Percentiles rank a stretch among this genome's conserved stretches.
phyloP scores from a whole-genome alignment of 805 yeast species.

The Sugiyamaella valdiviana region DNA sequence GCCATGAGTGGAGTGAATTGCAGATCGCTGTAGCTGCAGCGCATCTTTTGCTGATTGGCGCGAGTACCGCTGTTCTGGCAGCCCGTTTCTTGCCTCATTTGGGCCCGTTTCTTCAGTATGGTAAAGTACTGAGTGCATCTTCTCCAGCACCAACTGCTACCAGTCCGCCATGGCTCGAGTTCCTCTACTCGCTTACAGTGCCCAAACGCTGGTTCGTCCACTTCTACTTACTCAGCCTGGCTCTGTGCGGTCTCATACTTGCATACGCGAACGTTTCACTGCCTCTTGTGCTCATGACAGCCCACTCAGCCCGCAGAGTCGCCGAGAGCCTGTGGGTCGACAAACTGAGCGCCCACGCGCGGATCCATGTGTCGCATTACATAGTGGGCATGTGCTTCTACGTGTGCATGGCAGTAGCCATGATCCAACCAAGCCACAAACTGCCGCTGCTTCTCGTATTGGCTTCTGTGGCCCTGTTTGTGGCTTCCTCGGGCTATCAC shows the following conservation, averaged over 20 bases:
- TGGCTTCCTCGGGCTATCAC: conserved; percentile 42
- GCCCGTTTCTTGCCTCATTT: conserved; percentile 10
- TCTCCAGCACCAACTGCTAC: background rate
- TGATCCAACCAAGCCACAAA: background rate
- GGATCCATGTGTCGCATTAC: conserved; percentile 55
- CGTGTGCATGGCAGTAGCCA: conserved; percentile 14
- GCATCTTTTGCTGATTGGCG: conserved; percentile 1
- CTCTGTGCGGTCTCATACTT: conserved; percentile 1
- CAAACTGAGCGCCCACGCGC: conserved; percentile 35
- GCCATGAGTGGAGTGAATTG: no score
- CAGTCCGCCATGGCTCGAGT: background rate
- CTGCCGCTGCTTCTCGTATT: background rate
- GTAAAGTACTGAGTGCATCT: conserved; percentile 23
- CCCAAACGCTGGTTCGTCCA: conserved; percentile 32
- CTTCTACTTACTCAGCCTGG: conserved; percentile 26
- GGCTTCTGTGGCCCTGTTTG: conserved; percentile 23
- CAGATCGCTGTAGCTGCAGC: background rate
- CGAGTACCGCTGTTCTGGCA: conserved; percentile 16
- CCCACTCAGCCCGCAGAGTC: conserved; percentile 47
- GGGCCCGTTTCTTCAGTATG: conserved; percentile 24
- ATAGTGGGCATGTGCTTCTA: conserved; percentile 52
- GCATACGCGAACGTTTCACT: conserved; percentile 10
- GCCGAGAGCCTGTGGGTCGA: conserved; percentile 44
- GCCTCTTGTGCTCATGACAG: conserved; percentile 15
- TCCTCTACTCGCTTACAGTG: conserved; percentile 19